Evolutionary conservation across 805 yeast species (phyloP), one percentile per base, ranked within the genome.

Genomic region (Saccharomycopsis sp.): DNA sequence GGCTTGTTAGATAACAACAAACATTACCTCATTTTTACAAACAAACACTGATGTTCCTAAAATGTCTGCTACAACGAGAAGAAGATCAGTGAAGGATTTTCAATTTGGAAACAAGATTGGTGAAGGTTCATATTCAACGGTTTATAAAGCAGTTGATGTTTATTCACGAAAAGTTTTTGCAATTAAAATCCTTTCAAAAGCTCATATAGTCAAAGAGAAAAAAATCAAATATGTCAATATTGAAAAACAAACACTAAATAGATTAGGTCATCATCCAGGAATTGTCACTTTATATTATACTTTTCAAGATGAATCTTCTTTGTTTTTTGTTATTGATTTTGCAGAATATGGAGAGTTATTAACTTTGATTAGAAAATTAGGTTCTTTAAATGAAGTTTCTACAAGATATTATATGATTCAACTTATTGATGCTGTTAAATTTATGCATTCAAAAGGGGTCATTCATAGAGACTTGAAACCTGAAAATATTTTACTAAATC

Each of bases 261-360:
- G 89, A 19, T 64, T 92, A 47, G 95, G 95, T 2, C 79, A 79
- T 41, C 97, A 92, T 55, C 96, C 96, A 0, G 98, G 98, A 1
- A 81, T 92, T 21, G 94, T 92, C 17, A 83, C 88, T 36, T 64
- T 92, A 35, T 84, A 85, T 60, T 92, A 83, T 60, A 92, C 98
- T 1, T 92, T 92, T 61, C 98, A 92, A 59, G 98, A 92, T 58
- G 85, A 83, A 34, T 72, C 76, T 44, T 79, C 86, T 26, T 64
- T 92, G 29, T 92, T 86, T 56, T 92, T 88, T 58, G 98, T 89
- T 28, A 72, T 92, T 40, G 97, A 92, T 59, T 83, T 78, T 55
- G 97, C 97, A 2, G 81, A 89, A 44, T 85, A 87, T 52, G 98
- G 98, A n/a, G 98, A 92, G 59, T 63, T 92, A 37, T 66, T 92